Conservation (phyloP, 192 early-diverging fungal genomes). For the Coemansia pectinata region DNA sequence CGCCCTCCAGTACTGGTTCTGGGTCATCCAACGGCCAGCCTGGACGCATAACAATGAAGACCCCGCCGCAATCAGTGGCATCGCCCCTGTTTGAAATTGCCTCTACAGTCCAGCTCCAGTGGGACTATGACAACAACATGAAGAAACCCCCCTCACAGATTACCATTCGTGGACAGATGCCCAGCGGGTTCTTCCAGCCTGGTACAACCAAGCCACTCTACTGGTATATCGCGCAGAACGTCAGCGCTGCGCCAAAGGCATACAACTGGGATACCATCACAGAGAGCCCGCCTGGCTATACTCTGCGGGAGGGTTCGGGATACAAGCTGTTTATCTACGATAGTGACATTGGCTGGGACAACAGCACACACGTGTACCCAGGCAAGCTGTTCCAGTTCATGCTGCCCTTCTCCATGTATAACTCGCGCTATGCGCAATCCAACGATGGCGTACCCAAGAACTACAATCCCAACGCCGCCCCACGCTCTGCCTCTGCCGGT, state of each 20-base stretch:
- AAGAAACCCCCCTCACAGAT: conserved; percentile 46
- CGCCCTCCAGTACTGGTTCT: conserved; percentile 32
- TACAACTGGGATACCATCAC: conserved; percentile 54
- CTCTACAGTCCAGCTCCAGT: conserved; percentile 49
- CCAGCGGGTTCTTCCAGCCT: conserved; percentile 40
- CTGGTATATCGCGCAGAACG: conserved; percentile 54
- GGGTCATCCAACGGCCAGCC: conserved; percentile 54
- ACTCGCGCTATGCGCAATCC: conserved; percentile 52
- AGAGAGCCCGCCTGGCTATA: conserved; percentile 54
- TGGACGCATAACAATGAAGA: conserved; percentile 53
- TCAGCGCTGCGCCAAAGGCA: conserved; percentile 32
- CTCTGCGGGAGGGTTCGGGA: conserved; percentile 45
- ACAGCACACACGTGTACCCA: conserved; percentile 48
- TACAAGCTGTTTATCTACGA: conserved; percentile 55
- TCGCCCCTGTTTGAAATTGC: conserved; percentile 52
- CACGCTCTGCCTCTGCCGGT: conserved; percentile 17
- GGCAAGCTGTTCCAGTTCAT: conserved; percentile 57
- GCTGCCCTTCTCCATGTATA: conserved; percentile 57
- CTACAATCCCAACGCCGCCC: conserved; percentile 53
- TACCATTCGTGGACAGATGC: conserved; percentile 53
- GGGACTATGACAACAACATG: conserved; percentile 54
- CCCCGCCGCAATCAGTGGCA: conserved; percentile 45
- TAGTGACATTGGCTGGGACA: conserved; percentile 53
- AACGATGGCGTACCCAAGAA: conserved; percentile 53
- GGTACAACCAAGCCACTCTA: conserved; percentile 53